Evolutionary conservation across 345 rosid species (phyloP).

Genomic region (Lepidium africanum): DNA sequence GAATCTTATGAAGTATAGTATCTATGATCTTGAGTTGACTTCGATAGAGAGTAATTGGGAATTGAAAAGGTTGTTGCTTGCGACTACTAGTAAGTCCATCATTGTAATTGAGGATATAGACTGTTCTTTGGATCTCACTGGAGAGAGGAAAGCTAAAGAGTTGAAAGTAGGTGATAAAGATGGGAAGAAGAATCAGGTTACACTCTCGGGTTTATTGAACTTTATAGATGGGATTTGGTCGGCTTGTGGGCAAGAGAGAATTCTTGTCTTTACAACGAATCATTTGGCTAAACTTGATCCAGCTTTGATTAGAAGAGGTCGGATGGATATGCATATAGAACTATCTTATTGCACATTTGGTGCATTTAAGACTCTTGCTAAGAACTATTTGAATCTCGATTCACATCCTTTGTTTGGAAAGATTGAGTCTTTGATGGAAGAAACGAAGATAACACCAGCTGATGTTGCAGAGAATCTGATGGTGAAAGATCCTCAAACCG

Average conservation of each 20-base stretch:
- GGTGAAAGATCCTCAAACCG: slow-evolving; percentile 22
- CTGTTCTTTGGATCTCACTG: slow-evolving; percentile 37
- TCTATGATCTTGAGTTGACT: slow-evolving; percentile 36
- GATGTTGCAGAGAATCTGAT: slow-evolving; percentile 41
- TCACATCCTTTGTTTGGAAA: slow-evolving; percentile 23
- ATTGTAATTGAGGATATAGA: slow-evolving; percentile 41
- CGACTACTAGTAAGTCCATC: slow-evolving; percentile 30
- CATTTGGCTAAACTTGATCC: slow-evolving; percentile 34
- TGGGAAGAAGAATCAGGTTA: slow-evolving; percentile 14
- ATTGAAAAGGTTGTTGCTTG: slow-evolving; percentile 29
- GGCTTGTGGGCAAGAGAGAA: slow-evolving; percentile 36
- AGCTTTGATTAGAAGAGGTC: slow-evolving; percentile 38
- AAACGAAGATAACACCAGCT: slow-evolving; percentile 33
- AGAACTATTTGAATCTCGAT: slow-evolving; percentile 34
- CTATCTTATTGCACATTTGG: slow-evolving; percentile 38
- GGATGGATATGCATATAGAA: slow-evolving; percentile 40
- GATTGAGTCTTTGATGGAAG: slow-evolving; percentile 23
- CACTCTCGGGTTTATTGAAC: slow-evolving; percentile 38
- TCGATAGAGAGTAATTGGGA: slow-evolving; percentile 28
- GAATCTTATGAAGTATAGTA: slow-evolving; percentile 28
- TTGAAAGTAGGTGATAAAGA: neutral
- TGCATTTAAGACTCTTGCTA: slow-evolving; percentile 38
- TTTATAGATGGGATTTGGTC: slow-evolving; percentile 45
- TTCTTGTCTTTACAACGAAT: slow-evolving; percentile 36
- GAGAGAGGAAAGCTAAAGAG: slow-evolving; percentile 18